Conservation (phyloP, 306 rosid species). For the Carpinus fangiana region DNA sequence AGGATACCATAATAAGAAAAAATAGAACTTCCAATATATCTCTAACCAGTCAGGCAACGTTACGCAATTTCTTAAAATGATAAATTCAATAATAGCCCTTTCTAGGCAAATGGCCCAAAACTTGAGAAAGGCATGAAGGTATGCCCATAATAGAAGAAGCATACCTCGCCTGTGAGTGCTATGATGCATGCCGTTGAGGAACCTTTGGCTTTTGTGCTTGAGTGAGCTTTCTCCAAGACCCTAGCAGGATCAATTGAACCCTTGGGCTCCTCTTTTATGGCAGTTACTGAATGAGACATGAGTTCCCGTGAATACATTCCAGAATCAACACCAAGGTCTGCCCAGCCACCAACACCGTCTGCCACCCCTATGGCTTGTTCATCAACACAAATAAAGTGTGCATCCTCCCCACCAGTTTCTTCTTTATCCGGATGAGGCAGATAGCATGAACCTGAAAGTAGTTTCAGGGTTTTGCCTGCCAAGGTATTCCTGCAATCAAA, state of each 20-base stretch:
- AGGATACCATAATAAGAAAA: background rate
- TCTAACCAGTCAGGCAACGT: background rate
- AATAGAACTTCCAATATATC: background rate
- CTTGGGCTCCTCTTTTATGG: constrained; percentile 91
- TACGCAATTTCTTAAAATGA: background rate
- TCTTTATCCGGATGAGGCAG: constrained; percentile 98
- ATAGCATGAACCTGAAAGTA: constrained; percentile 85
- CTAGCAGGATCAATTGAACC: constrained; percentile 92
- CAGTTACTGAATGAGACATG: constrained; percentile 83
- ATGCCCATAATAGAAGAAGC: constrained; percentile 20
- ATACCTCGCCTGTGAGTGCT: constrained; percentile 87
- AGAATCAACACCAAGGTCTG: constrained; percentile 83
- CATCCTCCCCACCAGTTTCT: constrained; percentile 99
- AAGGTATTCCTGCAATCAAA: constrained; percentile 57
- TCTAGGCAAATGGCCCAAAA: background rate
- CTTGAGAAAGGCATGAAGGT: background rate
- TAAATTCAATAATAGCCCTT: background rate
- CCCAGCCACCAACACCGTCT: constrained; percentile 99
- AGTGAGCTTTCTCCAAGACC: constrained; percentile 95
- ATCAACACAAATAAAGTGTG: constrained; percentile 90
- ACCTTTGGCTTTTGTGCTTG: constrained; percentile 82
- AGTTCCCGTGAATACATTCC: constrained; percentile 92
- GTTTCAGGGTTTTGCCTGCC: constrained; percentile 61
- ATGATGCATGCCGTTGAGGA: constrained; percentile 98
- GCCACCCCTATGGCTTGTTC: constrained; percentile 98